These are phyloP conservation scores for Russula vinacea DNA, from an alignment of 768 basidiomycete species.

Conservation along the genomic window DNA sequence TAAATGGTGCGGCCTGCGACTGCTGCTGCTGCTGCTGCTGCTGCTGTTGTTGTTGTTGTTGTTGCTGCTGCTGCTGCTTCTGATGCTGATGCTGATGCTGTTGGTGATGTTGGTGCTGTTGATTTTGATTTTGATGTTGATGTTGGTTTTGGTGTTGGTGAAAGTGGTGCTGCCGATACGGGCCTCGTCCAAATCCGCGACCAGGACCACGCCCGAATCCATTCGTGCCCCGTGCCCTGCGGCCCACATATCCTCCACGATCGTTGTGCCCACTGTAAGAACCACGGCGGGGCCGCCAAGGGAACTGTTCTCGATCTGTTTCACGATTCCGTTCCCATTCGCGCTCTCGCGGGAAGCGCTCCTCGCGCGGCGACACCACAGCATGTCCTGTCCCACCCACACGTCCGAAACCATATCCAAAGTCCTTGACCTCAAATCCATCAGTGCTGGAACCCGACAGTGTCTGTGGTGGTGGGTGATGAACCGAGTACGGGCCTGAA, in stretches of 20 bases:
- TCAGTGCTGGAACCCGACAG: constrained; percentile 34
- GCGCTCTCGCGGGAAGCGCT: constrained; percentile 33
- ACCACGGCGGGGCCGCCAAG: constrained; percentile 38
- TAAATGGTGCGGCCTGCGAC: constrained; percentile 20
- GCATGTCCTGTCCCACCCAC: constrained; percentile 41
- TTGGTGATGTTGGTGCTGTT: not conserved
- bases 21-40: constrained; percentile 11
- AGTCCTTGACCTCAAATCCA: constrained; percentile 57
- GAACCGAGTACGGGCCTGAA: constrained; percentile 24
- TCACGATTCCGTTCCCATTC: constrained; percentile 35
- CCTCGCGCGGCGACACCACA: constrained; percentile 35
- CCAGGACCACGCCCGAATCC: constrained; percentile 36
- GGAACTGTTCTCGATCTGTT: constrained; percentile 30
- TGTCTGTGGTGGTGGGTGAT: constrained; percentile 19
- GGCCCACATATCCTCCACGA: constrained; percentile 25
- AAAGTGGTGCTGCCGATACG: constrained; percentile 8
- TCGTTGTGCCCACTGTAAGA: constrained; percentile 32
- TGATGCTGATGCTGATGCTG: not conserved
- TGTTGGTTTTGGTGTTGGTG: constrained; percentile 8
- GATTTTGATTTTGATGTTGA: constrained; percentile 2
- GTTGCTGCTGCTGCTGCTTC: constrained; percentile 7
- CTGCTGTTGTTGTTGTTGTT: not conserved
- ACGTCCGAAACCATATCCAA: constrained; percentile 61
- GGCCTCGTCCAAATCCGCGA: constrained; percentile 24
- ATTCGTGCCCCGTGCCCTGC: constrained; percentile 29